Base-by-base conservation (phyloP, 495 filamentous ascomycete genomes). In the Ramalina intermedia region DNA sequence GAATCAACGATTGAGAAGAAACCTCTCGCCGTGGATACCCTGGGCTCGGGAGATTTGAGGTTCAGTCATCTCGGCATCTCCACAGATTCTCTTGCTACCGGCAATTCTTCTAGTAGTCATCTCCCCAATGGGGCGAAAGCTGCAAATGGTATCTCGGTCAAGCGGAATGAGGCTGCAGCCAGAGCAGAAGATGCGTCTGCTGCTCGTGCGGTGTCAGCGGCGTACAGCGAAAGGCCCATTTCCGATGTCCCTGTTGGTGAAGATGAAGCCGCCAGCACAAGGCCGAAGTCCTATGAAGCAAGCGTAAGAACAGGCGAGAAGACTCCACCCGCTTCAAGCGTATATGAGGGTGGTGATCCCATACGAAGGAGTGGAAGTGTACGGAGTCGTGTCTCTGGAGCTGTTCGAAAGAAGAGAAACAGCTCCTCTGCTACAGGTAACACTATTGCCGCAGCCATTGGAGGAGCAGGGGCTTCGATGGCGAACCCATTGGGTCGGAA, bases 41-140 rank as follows among this genome's bases (percentile, higher is more conserved):
- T 99, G 18, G 91, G 91, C 2, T 77, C 76, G 57, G 91, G 91
- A 1, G 84, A 96, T 59, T 69, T 98, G 40, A 89, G 84, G 61
- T 75, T 96, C 52, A 83, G 81, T 55, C 84, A 90, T 56, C 66
- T 96, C 26, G 83, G 83, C 13, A 81, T 87, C 36, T 66, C 79
- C 43, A 63, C 71, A 5, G 68, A 68, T 37, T 56, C 60, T 17
- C 64, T 66, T 1, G 69, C 62, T 60, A 16, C 61, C 63, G 16
- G 63, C 68, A 29, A 65, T 68, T 44, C 49, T 8, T 44, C 55
- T 12, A 47, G 38, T 16, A 47, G 48, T 33, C 48, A 41, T 12
- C 33, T 85, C 23, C 67, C 79, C 43, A 64, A 69, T 14, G 69
- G 66, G 24, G 71, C 67, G 65, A n/a, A 63, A 63, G 38, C 26